A percentile compares a stretch with the other conserved stretches of the same genome.
These are phyloP conservation scores for Apostasia shenzhenica DNA, from an alignment of 106 monocot genomes.

Conservation along the genomic window DNA sequence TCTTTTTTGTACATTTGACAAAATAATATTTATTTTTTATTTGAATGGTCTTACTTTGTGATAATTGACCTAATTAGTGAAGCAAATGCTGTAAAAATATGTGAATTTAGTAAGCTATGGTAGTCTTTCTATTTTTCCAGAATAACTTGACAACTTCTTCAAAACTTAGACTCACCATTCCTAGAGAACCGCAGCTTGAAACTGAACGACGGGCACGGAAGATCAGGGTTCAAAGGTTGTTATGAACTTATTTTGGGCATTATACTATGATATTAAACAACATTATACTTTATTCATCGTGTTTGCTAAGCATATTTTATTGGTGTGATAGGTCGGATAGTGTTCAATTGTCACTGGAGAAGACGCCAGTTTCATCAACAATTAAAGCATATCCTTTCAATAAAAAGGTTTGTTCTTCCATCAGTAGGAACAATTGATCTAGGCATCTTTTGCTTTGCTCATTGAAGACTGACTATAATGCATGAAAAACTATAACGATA, in stretches of 20 bases:
- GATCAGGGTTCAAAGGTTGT: slow-evolving; percentile 24
- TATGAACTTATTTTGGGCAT: neutral
- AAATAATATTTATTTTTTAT: neutral
- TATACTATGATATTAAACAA: neutral
- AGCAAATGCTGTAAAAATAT: neutral
- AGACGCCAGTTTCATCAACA: slow-evolving; percentile 8
- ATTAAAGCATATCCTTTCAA: slow-evolving; percentile 61
- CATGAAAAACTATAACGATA: neutral
- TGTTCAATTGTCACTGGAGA: slow-evolving; percentile 20
- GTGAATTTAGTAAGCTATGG: neutral
- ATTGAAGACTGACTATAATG: neutral
- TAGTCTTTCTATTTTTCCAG: slow-evolving; percentile 22
- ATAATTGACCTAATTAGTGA: neutral
- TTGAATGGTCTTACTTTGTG: neutral
- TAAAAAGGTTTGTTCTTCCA: slow-evolving; percentile 42
- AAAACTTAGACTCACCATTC: slow-evolving; percentile 67
- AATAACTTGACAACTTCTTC: slow-evolving; percentile 11
- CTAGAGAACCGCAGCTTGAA: slow-evolving; percentile 68
- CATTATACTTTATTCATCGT: slow-evolving; percentile 1
- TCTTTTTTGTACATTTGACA: too few relatives aligned
- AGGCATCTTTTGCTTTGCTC: neutral
- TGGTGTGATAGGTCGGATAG: slow-evolving; percentile 29
- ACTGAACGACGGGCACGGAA: slow-evolving; percentile 60
- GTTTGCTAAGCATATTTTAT: neutral
- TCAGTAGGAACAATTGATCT: neutral